Base-by-base conservation (phyloP, 2,329 filamentous ascomycete genomes). In the Neurospora sp. region DNA sequence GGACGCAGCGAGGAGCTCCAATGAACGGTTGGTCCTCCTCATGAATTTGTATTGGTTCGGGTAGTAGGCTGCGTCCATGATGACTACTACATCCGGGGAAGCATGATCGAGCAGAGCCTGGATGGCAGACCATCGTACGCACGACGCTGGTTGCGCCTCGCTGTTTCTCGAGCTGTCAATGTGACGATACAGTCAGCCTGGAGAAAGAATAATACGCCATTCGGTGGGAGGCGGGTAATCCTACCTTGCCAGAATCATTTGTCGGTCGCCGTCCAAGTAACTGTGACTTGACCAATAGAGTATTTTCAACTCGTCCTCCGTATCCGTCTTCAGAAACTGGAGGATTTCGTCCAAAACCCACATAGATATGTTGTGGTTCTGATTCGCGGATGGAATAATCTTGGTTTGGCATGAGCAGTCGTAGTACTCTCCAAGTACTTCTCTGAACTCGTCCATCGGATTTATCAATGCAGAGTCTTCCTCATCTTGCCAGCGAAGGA, bases 31-130 rank as follows among this genome's bases (percentile, higher is more conserved):
- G 13, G 52, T 62, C 23, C 13, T 62, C 23, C 28, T 62, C 52
- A 62, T 62, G 28, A 62, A 62, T 33, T 28, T 62, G 23, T 62
- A 62, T 62, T 33, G 52, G 9, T 84, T 85, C 1, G 85, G 85
- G 68, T 85, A 88, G 75, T 87, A 88, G 0, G 84, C 84, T 6
- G 86, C 83, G 76, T 89, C 86, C 84, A 89, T 86, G 40, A 89
- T 79, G 69, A 89, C 82, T 23, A 89, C 79, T 4, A 84, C 85
- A 75, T 89, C 86, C 3, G 86, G 82, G 38, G 80, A 80, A 1
- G 85, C 84, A 71, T 87, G 84, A 75, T 89, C 86, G 8, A 89
- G 79, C 17, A 84, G 83, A 71, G 84, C 83, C 75, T 88, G 86
- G 43, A 89, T 84, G 23, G 82, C 82, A 71, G 81, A 85, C 86